These are phyloP conservation scores for Stachybotrys echinatus DNA, from an alignment of 2,329 filamentous ascomycete species.

Conservation along the genomic window DNA sequence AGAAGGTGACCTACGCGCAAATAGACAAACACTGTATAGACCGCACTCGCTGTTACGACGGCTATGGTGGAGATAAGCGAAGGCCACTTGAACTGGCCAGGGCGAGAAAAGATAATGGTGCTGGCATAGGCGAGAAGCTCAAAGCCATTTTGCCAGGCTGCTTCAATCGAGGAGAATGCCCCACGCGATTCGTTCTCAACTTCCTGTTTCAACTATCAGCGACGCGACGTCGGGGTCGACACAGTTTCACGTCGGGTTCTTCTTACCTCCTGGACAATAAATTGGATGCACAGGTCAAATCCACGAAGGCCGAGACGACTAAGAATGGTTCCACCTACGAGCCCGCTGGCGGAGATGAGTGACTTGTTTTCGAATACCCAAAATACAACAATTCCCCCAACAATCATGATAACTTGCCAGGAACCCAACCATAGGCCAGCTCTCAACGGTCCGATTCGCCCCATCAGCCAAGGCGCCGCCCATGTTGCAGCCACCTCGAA, in stretches of 20 bases:
- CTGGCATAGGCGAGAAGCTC: conserved; percentile 62
- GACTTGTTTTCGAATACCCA: conserved; percentile 19
- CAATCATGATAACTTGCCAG: conserved; percentile 59
- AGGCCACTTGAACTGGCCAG: conserved; percentile 61
- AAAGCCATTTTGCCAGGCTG: conserved; percentile 63
- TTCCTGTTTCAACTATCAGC: too few relatives aligned
- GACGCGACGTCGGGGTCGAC: too few relatives aligned
- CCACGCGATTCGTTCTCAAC: conserved; percentile 56
- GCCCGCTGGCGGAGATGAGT: conserved; percentile 36
- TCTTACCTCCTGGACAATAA: conserved; percentile 55
- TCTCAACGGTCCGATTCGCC: conserved; percentile 50
- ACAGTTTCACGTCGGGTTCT: too few relatives aligned
- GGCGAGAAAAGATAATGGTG: conserved; percentile 59
- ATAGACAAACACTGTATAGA: conserved; percentile 24
- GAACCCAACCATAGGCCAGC: conserved; percentile 66
- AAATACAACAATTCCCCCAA: conserved; percentile 37
- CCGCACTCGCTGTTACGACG: conserved; percentile 26
- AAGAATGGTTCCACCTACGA: conserved; percentile 46
- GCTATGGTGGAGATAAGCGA: conserved; percentile 52
- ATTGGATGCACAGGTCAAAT: conserved; percentile 55
- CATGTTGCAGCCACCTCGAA: conserved; percentile 59
- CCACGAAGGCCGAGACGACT: conserved; percentile 58
- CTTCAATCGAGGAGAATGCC: conserved; percentile 63
- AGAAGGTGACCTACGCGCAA: conserved; percentile 25
- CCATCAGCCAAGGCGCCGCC: conserved; percentile 51